Evolutionary conservation across 768 basidiomycete species (phyloP).

Genomic region (Baorangia bicolor): DNA sequence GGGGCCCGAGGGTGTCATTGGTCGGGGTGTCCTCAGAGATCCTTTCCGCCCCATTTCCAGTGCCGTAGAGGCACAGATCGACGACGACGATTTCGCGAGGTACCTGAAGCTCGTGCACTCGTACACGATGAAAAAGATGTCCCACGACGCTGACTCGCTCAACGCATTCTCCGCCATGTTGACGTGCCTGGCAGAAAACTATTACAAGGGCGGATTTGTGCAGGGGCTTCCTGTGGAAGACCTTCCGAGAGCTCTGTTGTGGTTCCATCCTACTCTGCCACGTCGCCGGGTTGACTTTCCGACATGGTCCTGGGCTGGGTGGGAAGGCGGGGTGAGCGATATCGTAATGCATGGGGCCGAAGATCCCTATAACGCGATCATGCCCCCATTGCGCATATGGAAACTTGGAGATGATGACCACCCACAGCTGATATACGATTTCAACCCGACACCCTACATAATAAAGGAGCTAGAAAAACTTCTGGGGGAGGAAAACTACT

Average conservation of each 20-base stretch:
- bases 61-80: background rate
- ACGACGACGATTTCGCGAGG: background rate
- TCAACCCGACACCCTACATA: background rate
- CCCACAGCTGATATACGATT: constrained; percentile 7
- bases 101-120: constrained; percentile 6
- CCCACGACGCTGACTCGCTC: constrained; percentile 10
- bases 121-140: constrained; percentile 3
- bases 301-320: constrained; percentile 15
- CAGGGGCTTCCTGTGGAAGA: constrained; percentile 12
- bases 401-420: background rate
- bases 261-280: constrained; percentile 2
- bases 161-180: constrained; percentile 17
- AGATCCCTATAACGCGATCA: background rate
- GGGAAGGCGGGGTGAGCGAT: background rate
- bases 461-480: background rate
- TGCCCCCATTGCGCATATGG: constrained; percentile 12
- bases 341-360: background rate
- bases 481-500: background rate
- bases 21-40: constrained; percentile 5
- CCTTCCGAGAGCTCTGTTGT: constrained; percentile 10
- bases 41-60: constrained; percentile 6
- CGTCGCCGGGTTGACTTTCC: constrained; percentile 3
- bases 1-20: background rate
- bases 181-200: background rate
- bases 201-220: constrained; percentile 12